Conservation (phyloP, 73 alveolate species). For the Paramecium bursaria region DNA sequence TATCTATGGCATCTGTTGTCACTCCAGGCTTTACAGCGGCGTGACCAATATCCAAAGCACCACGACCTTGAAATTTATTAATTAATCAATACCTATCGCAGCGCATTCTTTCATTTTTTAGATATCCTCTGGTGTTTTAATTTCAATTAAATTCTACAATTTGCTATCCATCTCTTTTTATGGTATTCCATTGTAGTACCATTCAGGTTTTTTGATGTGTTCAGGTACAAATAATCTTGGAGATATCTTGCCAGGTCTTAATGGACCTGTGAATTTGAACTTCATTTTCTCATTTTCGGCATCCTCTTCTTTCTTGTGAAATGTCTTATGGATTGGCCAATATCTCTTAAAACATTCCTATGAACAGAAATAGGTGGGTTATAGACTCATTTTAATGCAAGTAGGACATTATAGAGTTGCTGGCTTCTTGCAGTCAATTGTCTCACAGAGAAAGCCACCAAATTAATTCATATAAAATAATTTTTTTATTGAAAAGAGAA, state of each 20-base stretch:
- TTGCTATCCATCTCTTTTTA: constrained; percentile 67
- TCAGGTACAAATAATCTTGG: constrained; percentile 82
- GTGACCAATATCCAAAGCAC: constrained; percentile 85
- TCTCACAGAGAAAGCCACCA: too few species aligned
- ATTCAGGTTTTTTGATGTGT: constrained; percentile 93
- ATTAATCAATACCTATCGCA: constrained; percentile 73
- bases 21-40: constrained; percentile 88
- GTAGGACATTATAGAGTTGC: constrained; percentile 94
- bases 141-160: constrained; percentile 52
- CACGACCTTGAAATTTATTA: constrained; percentile 77
- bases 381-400: constrained; percentile 86
- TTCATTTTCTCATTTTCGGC: constrained; percentile 74
- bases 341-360: constrained; percentile 88
- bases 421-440: constrained; percentile 88
- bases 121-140: constrained; percentile 75
- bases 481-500: too few species aligned
- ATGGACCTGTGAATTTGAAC: constrained; percentile 75
- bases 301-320: constrained; percentile 80
- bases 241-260: constrained; percentile 72
- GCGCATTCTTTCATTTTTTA: constrained; percentile 79
- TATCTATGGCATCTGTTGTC: constrained; percentile 92
- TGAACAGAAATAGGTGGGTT: constrained; percentile 89
- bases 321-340: constrained; percentile 90
- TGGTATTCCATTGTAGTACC: constrained; percentile 80
- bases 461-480: background rate